phyloP scores from a whole-genome alignment of 2,329 filamentous ascomycete species.

The Lasiodiplodia sp. region DNA sequence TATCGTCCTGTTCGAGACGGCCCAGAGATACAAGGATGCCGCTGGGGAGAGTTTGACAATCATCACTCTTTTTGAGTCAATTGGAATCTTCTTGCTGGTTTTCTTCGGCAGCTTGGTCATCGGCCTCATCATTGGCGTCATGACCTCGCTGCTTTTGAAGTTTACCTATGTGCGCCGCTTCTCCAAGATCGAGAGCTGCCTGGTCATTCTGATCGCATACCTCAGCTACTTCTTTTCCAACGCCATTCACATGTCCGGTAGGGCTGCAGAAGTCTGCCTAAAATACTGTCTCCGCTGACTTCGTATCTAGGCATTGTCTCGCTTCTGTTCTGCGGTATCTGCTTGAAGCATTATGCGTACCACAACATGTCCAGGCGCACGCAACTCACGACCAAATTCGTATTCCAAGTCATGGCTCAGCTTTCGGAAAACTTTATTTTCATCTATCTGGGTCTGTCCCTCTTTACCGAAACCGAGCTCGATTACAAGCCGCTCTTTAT shows the following conservation, averaged over 20 bases:
- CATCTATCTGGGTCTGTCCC: slow-evolving; percentile 93
- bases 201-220: slow-evolving; percentile 93
- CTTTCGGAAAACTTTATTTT: slow-evolving; percentile 99
- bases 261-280: slow-evolving; percentile 40
- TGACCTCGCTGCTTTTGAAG: slow-evolving; percentile 87
- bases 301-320: slow-evolving; percentile 83
- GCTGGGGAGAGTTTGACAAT: slow-evolving; percentile 72
- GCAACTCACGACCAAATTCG: slow-evolving; percentile 96
- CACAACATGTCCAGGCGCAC: slow-evolving; percentile 99
- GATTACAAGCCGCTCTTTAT: slow-evolving; percentile 96
- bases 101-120: slow-evolving; percentile 96
- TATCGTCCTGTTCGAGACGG: slow-evolving; percentile 98
- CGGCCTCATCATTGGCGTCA: slow-evolving; percentile 85
- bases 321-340: slow-evolving; percentile 96
- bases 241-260: slow-evolving; percentile 93
- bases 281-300: slow-evolving; percentile 30
- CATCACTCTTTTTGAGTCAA: slow-evolving; percentile 85
- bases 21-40: slow-evolving; percentile 85
- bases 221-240: slow-evolving; percentile 98
- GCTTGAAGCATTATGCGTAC: slow-evolving; percentile 97
- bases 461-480: slow-evolving; percentile 89
- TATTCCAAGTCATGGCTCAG: slow-evolving; percentile 94
- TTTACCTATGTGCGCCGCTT: slow-evolving; percentile 92
- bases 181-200: slow-evolving; percentile 95
- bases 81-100: slow-evolving; percentile 91